Percentiles rank a stretch among this genome's conserved stretches.
Conservation (phyloP, 345 rosid genomes). For the Brassica incana region DNA sequence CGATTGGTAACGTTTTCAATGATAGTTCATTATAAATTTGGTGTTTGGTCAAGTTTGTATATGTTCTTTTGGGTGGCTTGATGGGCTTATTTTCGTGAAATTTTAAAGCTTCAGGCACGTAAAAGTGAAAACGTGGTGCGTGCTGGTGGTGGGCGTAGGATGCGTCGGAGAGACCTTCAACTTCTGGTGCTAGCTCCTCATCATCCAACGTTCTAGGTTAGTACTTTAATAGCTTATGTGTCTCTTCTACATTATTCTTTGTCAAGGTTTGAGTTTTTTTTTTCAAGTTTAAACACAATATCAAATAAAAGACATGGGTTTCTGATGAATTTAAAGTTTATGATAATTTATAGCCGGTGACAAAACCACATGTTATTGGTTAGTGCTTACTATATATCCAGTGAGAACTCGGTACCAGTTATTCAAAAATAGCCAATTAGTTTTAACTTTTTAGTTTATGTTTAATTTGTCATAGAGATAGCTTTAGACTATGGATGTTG, state of each 20-base stretch:
- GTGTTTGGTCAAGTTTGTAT: no score
- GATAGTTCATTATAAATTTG: no score
- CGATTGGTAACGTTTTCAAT: no score
- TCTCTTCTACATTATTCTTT: not conserved
- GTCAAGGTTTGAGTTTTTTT: not conserved
- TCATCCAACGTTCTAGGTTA: conserved; percentile 66
- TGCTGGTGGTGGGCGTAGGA: no score
- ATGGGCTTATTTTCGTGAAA: no score
- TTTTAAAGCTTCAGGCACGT: no score
- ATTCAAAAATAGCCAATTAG: not conserved
- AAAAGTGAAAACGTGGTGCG: no score
- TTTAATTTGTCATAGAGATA: not conserved
- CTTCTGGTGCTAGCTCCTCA: conserved; percentile 42
- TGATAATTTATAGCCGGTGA: not conserved
- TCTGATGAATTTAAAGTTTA: not conserved
- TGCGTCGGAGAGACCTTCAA: no score
- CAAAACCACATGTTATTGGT: not conserved
- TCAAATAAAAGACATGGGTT: not conserved
- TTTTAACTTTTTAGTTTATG: not conserved
- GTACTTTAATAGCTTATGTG: not conserved
- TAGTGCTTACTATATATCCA: conserved; percentile 7
- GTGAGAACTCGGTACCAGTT: not conserved
- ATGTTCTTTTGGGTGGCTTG: no score
- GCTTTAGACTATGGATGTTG: not conserved
- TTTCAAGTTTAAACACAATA: not conserved